Evolutionary conservation across 768 basidiomycete species (phyloP).

Genomic region (Coprinopsis strossmayeri): DNA sequence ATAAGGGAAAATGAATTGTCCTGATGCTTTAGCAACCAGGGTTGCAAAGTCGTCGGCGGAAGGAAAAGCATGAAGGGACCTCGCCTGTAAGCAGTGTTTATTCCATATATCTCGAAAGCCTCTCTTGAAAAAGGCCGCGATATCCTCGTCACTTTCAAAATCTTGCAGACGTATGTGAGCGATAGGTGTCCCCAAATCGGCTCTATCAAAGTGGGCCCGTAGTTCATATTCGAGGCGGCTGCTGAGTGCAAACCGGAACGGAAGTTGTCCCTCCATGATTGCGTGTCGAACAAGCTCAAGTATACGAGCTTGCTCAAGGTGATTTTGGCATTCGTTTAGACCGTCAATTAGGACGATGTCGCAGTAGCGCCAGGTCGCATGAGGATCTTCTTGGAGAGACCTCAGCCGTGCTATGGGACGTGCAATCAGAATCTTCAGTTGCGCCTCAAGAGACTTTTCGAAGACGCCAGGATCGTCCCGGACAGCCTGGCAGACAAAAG

Average conservation of each 20-base stretch:
- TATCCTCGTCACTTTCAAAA: no score
- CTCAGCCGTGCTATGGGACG: background rate
- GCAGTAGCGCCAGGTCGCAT: background rate
- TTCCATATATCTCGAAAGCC: no score
- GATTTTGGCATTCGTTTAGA: constrained; percentile 8
- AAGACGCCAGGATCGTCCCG: background rate
- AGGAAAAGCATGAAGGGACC: no score
- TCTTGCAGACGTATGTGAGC: no score
- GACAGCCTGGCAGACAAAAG: background rate
- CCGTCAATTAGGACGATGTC: constrained; percentile 10
- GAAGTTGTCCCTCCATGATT: background rate
- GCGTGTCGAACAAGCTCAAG: background rate
- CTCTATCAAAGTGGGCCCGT: no score
- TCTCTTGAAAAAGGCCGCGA: no score
- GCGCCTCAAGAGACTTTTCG: constrained; percentile 2
- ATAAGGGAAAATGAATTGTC: constrained; percentile 1
- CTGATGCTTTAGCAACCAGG: constrained; percentile 1
- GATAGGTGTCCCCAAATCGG: no score
- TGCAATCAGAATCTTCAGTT: background rate
- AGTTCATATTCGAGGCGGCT: constrained; percentile 10
- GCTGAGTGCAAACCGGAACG: background rate
- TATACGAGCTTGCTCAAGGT: background rate
- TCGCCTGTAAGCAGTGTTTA: no score
- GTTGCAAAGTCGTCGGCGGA: background rate
- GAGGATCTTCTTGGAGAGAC: background rate